Base-by-base conservation (phyloP, 371 early-diverging fungal species). In the Mortierella sp. region DNA sequence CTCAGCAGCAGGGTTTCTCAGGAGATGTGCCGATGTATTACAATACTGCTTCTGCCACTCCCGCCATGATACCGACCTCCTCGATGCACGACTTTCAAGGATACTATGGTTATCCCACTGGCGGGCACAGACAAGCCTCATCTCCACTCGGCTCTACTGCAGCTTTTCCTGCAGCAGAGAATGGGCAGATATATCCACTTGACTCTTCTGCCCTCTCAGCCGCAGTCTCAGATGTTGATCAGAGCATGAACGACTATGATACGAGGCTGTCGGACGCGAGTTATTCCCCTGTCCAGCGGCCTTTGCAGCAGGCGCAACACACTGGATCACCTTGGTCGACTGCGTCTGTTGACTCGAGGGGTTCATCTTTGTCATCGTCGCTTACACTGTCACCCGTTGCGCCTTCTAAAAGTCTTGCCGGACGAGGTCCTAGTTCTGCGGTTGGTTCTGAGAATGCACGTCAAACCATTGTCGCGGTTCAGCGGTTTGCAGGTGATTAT, bases 321-420 rank as follows among this genome's bases (percentile, higher is more conserved):
- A 5, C 3, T 7, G 19, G 52, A 14, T 70, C 71, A 8, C 31
- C 47, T 14, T 45, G 70, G 47, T 72, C 79, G 45, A 57, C 74
- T 8, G 57, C 31, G 19, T 74, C 79, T 0, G 24, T 74, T 3
- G 47, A 54, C n/a, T 79, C 74, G 3, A 34, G 74, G 42, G 34
- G 10, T 31, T 38, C 42, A 6, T 79, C 79, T 4, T 58, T 79
- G 31, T 73, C 79, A 24, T 70, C 79, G 3, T 79, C 74, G 1
- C 38, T 54, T 10, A 74, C 79, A 3, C 70, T 79, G 16, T 79
- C 79, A 24, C 78, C 78, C 11, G 9, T 65, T 42, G 11, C 21
- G 24, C 68, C 24, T 3, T 1, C 34, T 19, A 21, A 21, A 21
- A 8, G 19, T 7, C 3, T 1, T 21, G 58, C 21, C 21, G n/a